Base-by-base conservation (phyloP, 1,284 basidiomycete species). In the Cystobasidiaceae sp. region DNA sequence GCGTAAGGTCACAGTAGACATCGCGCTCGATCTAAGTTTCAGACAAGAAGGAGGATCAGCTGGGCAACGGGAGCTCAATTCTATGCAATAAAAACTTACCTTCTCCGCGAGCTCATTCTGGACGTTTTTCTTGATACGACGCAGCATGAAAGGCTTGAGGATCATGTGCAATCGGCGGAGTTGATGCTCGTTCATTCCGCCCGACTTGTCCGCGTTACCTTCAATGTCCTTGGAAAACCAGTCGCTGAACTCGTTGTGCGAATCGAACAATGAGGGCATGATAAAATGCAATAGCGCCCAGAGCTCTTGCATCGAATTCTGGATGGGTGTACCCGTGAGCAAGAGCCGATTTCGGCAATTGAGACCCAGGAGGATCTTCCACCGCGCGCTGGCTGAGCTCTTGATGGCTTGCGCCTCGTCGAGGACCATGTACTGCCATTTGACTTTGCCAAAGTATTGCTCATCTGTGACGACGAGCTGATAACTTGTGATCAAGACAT, bases 181-280 rank as follows among this genome's bases (percentile, higher is more conserved):
- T 77, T 99, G 96, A 77, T 97, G 88, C 75, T 97, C 93, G 76
- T 97, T 97, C 71, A 98, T 82, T 75, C 86, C 86, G 9, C 88
- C 89, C 71, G 91, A 91, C 76, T 93, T 93, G 25, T 80, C 80
- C 82, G 81, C 92, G 48, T 78, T 77, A 19, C 90, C 90, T 80
- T 98, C 96, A 66, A 98, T 97, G 75, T 98, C 96, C 77, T 97
- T 97, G 25, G 94, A 97, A 79, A 99, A 99, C 96, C 96, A 99
- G 77, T 98, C 96, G 76, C 90, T 93, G 80, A 99, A 99, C 79
- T 99, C 96, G 75, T 98, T 93, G 75, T 98, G 94, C 34, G 93
- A 97, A 77, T 98, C 96, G 78, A 99, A 99, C 58, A 99, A 80
- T 75, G 89, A 93, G 0, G 96, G 96, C 96, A 99, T 99, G 80